phyloP scores from a whole-genome alignment of 2,329 filamentous ascomycete species.

The Rhynchosporium graminicola region DNA sequence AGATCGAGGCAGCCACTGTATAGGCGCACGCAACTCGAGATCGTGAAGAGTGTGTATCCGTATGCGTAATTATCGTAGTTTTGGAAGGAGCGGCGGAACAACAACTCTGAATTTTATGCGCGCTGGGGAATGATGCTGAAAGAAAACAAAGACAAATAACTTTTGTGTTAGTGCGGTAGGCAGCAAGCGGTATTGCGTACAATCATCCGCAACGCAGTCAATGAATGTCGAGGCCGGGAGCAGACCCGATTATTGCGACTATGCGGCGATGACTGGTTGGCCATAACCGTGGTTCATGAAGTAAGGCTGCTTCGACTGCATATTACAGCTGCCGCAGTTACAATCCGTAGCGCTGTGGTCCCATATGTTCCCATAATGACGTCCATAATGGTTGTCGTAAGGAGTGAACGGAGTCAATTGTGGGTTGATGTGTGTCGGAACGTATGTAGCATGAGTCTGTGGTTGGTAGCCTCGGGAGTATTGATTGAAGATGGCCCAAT shows the following conservation, averaged over 20 bases:
- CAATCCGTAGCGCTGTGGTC: constrained; percentile 49
- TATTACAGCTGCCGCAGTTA: constrained; percentile 49
- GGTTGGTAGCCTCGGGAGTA: constrained; percentile 45
- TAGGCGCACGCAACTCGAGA: constrained; percentile 42
- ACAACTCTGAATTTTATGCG: constrained; percentile 38
- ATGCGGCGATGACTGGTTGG: constrained; percentile 49
- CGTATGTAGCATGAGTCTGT: constrained; percentile 40
- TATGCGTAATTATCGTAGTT: constrained; percentile 36
- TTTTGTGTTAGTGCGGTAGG: constrained; percentile 38
- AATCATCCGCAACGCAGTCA: not conserved
- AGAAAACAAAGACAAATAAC: constrained; percentile 36
- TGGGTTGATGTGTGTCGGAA: constrained; percentile 48
- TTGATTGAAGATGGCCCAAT: constrained; percentile 53
- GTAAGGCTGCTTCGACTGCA: constrained; percentile 49
- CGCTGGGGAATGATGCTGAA: constrained; percentile 33
- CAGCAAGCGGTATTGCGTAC: constrained; percentile 30
- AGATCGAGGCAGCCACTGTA: constrained; percentile 42
- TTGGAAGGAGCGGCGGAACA: constrained; percentile 28
- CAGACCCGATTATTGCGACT: constrained; percentile 19
- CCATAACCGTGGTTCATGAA: constrained; percentile 46
- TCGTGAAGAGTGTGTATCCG: constrained; percentile 36
- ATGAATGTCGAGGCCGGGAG: constrained; percentile 1
- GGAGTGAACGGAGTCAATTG: constrained; percentile 50
- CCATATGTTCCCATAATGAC: constrained; percentile 44
- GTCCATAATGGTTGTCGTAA: constrained; percentile 44